phyloP scores from a whole-genome alignment of 495 filamentous ascomycete genomes.

The Hypoxylon lienhwacheense region DNA sequence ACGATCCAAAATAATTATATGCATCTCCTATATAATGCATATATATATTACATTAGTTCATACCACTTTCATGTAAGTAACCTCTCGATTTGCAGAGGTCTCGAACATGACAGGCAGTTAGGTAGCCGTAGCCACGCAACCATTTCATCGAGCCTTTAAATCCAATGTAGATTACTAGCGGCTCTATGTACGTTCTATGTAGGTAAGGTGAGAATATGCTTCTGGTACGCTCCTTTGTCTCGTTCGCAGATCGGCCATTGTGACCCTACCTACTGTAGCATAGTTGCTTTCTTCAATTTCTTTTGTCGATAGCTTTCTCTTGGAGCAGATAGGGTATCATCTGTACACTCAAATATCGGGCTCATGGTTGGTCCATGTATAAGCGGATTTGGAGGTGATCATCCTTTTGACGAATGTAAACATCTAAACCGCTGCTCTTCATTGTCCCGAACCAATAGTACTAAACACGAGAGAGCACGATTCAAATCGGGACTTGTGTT shows the following conservation, averaged over 20 bases:
- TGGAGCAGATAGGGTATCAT: slow-evolving; percentile 17
- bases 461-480: not conserved
- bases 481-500: not conserved
- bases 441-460: not conserved
- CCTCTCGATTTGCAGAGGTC: no score
- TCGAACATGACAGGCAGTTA: no score
- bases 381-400: slow-evolving; percentile 23
- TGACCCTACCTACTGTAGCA: slow-evolving; percentile 5
- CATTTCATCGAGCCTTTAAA: not conserved
- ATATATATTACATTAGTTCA: no score
- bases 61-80: no score
- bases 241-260: slow-evolving; percentile 13
- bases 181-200: no score
- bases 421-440: slow-evolving; percentile 3
- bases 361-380: slow-evolving; percentile 27
- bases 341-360: slow-evolving; percentile 20
- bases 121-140: not conserved
- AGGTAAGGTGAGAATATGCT: no score
- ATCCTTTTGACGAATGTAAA: slow-evolving; percentile 15
- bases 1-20: no score
- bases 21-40: not conserved
- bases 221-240: slow-evolving; percentile 5
- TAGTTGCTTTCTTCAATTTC: no score
- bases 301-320: slow-evolving; percentile 16
- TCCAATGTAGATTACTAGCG: no score